Evolutionary conservation across 768 basidiomycete genomes (phyloP).

Genomic region (Coprinopsis sp.): DNA sequence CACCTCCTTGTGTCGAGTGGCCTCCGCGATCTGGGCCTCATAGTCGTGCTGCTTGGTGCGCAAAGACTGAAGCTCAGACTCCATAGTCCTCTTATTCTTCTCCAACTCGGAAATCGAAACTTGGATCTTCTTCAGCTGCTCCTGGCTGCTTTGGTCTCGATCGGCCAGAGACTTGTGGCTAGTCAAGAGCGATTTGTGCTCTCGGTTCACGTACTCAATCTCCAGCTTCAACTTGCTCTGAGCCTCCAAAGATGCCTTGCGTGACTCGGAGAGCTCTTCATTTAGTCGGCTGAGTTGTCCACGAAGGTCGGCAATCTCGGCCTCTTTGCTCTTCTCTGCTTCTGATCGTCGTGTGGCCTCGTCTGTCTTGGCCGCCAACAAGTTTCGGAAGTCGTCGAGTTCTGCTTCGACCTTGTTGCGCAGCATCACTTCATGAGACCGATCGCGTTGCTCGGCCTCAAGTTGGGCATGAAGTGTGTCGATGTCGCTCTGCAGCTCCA

Average conservation of each 20-base stretch:
- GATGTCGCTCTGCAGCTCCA: slow-evolving; percentile 66
- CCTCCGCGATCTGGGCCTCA: slow-evolving; percentile 60
- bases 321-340: slow-evolving; percentile 83
- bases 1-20: slow-evolving; percentile 71
- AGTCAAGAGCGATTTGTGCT: slow-evolving; percentile 54
- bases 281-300: slow-evolving; percentile 56
- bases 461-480: slow-evolving; percentile 63
- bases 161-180: slow-evolving; percentile 64
- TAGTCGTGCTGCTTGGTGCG: slow-evolving; percentile 63
- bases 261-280: slow-evolving; percentile 61
- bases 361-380: slow-evolving; percentile 79
- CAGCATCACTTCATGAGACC: slow-evolving; percentile 37
- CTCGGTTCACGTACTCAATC: slow-evolving; percentile 56
- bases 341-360: slow-evolving; percentile 83
- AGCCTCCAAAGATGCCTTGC: slow-evolving; percentile 53
- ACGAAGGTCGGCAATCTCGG: slow-evolving; percentile 74
- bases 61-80: slow-evolving; percentile 71
- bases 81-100: slow-evolving; percentile 59
- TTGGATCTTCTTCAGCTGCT: slow-evolving; percentile 46
- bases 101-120: slow-evolving; percentile 52
- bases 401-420: slow-evolving; percentile 72
- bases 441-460: slow-evolving; percentile 52
- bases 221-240: slow-evolving; percentile 77
- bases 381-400: slow-evolving; percentile 78
- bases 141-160: slow-evolving; percentile 49